Evolutionary conservation across 345 rosid species (phyloP).

Genomic region (Combretum micranthum): DNA sequence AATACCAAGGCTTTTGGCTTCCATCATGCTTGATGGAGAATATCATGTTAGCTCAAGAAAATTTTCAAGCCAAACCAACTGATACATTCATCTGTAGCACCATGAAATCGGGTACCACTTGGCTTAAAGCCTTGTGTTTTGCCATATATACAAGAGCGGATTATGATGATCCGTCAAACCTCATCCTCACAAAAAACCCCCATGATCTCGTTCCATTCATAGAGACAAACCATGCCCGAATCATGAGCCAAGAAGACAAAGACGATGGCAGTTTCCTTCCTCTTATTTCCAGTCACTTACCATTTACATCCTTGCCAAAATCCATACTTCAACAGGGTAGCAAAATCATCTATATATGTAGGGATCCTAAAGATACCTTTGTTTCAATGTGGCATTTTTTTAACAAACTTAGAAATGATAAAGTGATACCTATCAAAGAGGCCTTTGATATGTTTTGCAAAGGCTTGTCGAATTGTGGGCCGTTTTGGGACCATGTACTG

Average conservation of each 20-base stretch:
- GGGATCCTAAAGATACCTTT: constrained; percentile 3
- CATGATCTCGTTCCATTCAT: constrained; percentile 2
- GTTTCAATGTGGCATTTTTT: too few relatives aligned
- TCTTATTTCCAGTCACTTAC: background rate
- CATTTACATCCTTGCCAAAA: background rate
- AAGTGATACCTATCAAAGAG: too few relatives aligned
- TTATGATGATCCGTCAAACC: background rate
- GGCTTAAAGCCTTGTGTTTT: constrained; percentile 5
- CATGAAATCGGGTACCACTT: constrained; percentile 7
- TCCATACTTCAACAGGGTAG: background rate
- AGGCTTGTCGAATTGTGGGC: too few relatives aligned
- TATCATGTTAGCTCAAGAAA: background rate
- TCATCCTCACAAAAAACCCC: constrained; percentile 2
- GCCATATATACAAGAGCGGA: constrained; percentile 2
- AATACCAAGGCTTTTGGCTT: constrained; percentile 4
- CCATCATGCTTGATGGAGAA: background rate
- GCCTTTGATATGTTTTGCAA: too few relatives aligned
- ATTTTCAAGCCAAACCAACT: background rate
- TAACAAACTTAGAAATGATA: too few relatives aligned
- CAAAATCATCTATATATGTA: background rate
- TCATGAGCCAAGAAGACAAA: background rate
- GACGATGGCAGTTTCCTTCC: background rate
- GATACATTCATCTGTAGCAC: constrained; percentile 1
- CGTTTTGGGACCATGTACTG: too few relatives aligned
- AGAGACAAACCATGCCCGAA: background rate